Percentiles rank a stretch among this genome's conserved stretches.
Evolutionary conservation across 208 protist species (phyloP).

Genomic region (Acanthamoeba divionensis): DNA sequence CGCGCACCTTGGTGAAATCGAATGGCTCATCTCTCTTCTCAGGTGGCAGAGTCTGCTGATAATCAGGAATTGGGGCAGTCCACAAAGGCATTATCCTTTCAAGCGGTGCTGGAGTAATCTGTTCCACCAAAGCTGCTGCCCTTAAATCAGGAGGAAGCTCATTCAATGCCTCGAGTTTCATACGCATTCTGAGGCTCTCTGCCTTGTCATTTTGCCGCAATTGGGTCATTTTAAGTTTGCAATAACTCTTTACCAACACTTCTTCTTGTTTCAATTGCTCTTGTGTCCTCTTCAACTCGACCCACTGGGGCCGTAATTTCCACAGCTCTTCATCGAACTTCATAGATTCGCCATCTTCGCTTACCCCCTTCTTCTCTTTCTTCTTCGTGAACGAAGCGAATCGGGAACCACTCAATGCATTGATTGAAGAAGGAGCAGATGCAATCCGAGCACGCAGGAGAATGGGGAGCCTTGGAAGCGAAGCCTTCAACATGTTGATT

Average conservation of each 20-base stretch:
- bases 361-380: constrained; percentile 7
- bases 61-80: background rate
- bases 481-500: too few relatives aligned
- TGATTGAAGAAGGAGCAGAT: too few relatives aligned
- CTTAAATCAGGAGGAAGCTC: background rate
- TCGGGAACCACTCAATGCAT: too few relatives aligned
- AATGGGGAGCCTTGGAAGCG: too few relatives aligned
- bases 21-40: constrained; percentile 3
- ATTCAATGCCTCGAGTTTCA: background rate
- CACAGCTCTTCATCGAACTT: background rate
- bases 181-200: background rate
- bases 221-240: background rate
- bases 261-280: background rate
- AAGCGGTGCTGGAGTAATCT: background rate
- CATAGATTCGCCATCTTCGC: background rate
- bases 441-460: too few relatives aligned
- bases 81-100: background rate
- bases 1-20: constrained; percentile 16
- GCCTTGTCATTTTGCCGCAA: background rate
- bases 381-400: constrained; percentile 29
- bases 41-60: background rate
- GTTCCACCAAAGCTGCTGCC: background rate
- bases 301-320: constrained; percentile 16
- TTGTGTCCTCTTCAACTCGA: background rate
- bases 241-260: background rate